These are phyloP conservation scores for Penicillium glabrum DNA, from an alignment of 2,329 filamentous ascomycete species.

Conservation along the genomic window DNA sequence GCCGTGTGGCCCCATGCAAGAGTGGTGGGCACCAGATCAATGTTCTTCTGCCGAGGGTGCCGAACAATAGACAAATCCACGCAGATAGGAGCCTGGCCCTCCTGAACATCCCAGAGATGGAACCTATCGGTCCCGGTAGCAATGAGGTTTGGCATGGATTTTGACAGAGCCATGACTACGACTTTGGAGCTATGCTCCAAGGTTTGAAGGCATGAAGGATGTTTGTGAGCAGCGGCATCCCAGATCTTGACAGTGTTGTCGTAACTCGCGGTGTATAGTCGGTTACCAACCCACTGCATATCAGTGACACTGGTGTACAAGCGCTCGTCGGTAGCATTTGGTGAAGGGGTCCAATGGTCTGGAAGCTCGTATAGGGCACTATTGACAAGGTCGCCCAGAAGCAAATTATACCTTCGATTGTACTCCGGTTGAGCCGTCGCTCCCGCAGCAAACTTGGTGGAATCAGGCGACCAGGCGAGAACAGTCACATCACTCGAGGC, in stretches of 20 bases:
- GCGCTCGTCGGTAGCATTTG: slow-evolving; percentile 50
- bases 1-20: slow-evolving; percentile 49
- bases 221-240: slow-evolving; percentile 38
- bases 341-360: slow-evolving; percentile 49
- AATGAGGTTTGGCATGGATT: slow-evolving; percentile 36
- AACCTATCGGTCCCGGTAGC: slow-evolving; percentile 51
- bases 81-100: slow-evolving; percentile 20
- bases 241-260: slow-evolving; percentile 60
- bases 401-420: slow-evolving; percentile 58
- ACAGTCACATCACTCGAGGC: slow-evolving; percentile 59
- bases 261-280: slow-evolving; percentile 56
- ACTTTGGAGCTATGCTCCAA: slow-evolving; percentile 51
- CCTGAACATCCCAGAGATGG: slow-evolving; percentile 38
- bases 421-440: slow-evolving; percentile 59
- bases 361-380: slow-evolving; percentile 53
- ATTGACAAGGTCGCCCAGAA: slow-evolving; percentile 50
- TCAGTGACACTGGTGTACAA: slow-evolving; percentile 59
- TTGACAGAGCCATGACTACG: slow-evolving; percentile 51
- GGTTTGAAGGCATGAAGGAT: slow-evolving; percentile 32
- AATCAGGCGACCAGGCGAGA: slow-evolving; percentile 57
- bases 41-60: slow-evolving; percentile 23
- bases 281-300: slow-evolving; percentile 52
- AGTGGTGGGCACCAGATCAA: slow-evolving; percentile 44
- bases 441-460: slow-evolving; percentile 56
- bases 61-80: slow-evolving; percentile 27